phyloP scores from a whole-genome alignment of 495 filamentous ascomycete species.

The Neurospora sublineolata region DNA sequence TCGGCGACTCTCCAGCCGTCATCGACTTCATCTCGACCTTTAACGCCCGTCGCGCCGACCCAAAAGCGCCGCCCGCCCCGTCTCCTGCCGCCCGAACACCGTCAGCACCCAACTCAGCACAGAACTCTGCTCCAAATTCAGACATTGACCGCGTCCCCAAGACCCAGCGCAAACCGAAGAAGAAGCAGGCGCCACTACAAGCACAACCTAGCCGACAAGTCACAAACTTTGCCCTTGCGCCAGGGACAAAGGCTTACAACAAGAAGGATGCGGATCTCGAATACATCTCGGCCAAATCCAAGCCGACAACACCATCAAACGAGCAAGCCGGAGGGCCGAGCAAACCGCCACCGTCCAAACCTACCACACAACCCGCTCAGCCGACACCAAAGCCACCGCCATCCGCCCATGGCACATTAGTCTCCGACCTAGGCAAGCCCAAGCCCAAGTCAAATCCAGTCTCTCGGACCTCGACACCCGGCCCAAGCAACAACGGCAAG shows the following conservation, averaged over 20 bases:
- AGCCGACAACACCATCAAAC: conserved; percentile 13
- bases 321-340: conserved; percentile 19
- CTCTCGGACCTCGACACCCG: conserved; percentile 44
- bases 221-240: conserved; percentile 30
- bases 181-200: conserved; percentile 51
- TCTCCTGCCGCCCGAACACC: neutral
- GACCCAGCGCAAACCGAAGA: conserved; percentile 23
- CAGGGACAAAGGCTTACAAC: conserved; percentile 23
- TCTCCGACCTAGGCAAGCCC: conserved; percentile 63
- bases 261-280: neutral
- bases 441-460: conserved; percentile 47
- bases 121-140: conserved; percentile 4
- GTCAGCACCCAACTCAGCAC: conserved; percentile 11
- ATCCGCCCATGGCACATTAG: conserved; percentile 60
- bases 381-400: conserved; percentile 45
- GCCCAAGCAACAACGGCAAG: conserved; percentile 20
- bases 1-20: conserved; percentile 75
- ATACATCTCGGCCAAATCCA: neutral
- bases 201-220: conserved; percentile 57
- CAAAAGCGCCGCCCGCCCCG: conserved; percentile 10
- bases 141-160: conserved; percentile 24
- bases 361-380: conserved; percentile 19
- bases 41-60: conserved; percentile 56
- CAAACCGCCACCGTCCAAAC: conserved; percentile 18
- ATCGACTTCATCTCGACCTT: conserved; percentile 89